Evolutionary conservation across 805 yeast genomes (phyloP).

Genomic region (Teunomyces stri): DNA sequence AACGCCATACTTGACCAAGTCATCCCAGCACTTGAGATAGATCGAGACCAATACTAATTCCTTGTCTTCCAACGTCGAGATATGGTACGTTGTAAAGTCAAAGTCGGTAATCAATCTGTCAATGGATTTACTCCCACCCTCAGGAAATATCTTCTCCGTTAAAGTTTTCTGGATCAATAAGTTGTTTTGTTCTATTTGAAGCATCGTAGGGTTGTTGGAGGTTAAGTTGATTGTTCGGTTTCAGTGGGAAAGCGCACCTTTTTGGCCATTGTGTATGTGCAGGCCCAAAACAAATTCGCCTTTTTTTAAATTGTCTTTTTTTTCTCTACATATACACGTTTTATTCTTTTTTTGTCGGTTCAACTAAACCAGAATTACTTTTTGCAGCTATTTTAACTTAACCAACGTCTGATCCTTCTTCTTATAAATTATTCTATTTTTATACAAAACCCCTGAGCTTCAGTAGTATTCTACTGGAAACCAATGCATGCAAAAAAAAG

Average conservation of each 20-base stretch:
- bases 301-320: background rate
- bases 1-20: constrained; percentile 67
- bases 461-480: background rate
- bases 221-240: background rate
- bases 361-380: background rate
- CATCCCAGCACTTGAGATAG: constrained; percentile 74
- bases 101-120: constrained; percentile 93
- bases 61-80: constrained; percentile 75
- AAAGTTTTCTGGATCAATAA: constrained; percentile 78
- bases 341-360: background rate
- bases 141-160: constrained; percentile 56
- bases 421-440: background rate
- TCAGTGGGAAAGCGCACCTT: background rate
- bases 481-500: constrained; percentile 1
- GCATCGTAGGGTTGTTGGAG: constrained; percentile 45
- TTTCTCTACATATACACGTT: background rate
- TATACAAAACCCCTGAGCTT: background rate
- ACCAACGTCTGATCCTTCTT: background rate
- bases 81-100: constrained; percentile 91
- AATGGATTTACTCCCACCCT: constrained; percentile 41
- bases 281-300: background rate
- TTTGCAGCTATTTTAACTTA: background rate
- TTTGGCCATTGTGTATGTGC: background rate
- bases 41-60: constrained; percentile 63
- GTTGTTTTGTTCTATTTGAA: constrained; percentile 83